Evolutionary conservation across 78 protist genomes (phyloP).

Genomic region (Emiliania huxleyi): DNA sequence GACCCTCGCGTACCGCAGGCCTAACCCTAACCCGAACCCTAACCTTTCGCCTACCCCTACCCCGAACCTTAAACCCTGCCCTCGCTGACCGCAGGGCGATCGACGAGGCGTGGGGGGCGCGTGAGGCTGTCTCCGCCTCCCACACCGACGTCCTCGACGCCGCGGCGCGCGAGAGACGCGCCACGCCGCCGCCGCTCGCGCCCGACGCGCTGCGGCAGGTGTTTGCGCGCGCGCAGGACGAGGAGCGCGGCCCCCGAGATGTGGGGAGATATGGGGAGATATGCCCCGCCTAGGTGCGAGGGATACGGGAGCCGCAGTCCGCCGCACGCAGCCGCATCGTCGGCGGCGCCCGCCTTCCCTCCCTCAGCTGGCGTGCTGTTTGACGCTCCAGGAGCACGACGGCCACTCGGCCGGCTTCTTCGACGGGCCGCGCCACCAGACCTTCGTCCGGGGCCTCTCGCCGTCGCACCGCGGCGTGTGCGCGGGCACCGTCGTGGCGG

Average conservation of each 20-base stretch:
- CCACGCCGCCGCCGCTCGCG: background rate
- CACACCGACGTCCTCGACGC: background rate
- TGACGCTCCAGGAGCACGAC: background rate
- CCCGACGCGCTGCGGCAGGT: background rate
- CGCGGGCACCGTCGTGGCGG: no score
- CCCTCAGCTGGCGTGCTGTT: no score
- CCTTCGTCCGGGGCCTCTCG: background rate
- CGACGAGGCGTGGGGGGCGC: constrained; percentile 20
- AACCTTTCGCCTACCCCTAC: no score
- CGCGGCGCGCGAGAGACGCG: background rate
- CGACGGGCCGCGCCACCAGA: constrained; percentile 1
- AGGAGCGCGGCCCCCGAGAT: no score
- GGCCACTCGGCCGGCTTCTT: constrained; percentile 2
- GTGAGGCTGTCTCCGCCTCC: background rate
- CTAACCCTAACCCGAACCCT: no score
- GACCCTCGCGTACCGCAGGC: background rate
- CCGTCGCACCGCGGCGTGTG: constrained; percentile 8
- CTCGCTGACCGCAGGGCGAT: constrained; percentile 5
- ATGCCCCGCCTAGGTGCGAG: no score
- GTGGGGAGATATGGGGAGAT: no score
- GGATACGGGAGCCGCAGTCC: no score
- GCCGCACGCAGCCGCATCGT: no score
- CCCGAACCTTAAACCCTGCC: no score
- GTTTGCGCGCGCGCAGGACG: constrained; percentile 40
- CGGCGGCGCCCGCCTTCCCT: no score